A percentile compares a stretch with the other conserved stretches of the same genome.
These are phyloP conservation scores for Lobosporangium transversale DNA, from an alignment of 192 early-diverging fungal genomes.

Conservation along the genomic window DNA sequence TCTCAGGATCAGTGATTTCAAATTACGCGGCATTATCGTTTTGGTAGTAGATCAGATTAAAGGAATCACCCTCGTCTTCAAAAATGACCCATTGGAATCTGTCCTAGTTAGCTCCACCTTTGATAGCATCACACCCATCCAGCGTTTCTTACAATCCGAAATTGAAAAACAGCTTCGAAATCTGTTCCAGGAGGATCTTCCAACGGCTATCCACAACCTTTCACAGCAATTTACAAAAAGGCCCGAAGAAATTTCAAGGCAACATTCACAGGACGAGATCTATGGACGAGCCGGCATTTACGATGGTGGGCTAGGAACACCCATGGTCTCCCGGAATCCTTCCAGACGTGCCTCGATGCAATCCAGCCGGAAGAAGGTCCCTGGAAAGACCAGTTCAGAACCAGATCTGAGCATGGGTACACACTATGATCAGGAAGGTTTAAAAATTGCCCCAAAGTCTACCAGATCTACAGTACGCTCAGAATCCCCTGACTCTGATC, in stretches of 20 bases:
- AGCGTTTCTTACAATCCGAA: conserved; percentile 86
- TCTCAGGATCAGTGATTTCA: conserved; percentile 88
- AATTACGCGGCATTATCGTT: conserved; percentile 90
- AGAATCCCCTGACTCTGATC: conserved; percentile 39
- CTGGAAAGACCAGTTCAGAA: conserved; percentile 28
- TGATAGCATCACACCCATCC: conserved; percentile 89
- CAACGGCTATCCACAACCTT: conserved; percentile 91
- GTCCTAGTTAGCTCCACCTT: conserved; percentile 97
- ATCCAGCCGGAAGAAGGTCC: conserved; percentile 22
- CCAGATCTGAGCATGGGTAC: conserved; percentile 20
- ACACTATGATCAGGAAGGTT: conserved; percentile 30
- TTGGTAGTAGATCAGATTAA: conserved; percentile 93
- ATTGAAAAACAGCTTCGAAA: conserved; percentile 91
- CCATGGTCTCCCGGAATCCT: conserved; percentile 23
- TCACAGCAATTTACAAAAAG: conserved; percentile 75
- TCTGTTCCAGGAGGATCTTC: conserved; percentile 95
- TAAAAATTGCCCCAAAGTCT: conserved; percentile 24
- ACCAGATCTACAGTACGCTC: conserved; percentile 51
- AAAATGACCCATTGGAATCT: conserved; percentile 95
- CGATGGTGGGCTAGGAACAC: conserved; percentile 39
- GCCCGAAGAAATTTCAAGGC: conserved; percentile 30
- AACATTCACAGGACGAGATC: conserved; percentile 36
- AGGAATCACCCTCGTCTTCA: conserved; percentile 96
- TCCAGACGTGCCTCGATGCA: conserved; percentile 35
- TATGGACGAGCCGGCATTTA: conserved; percentile 32